Percentiles rank a stretch among this genome's conserved stretches.
These are phyloP conservation scores for Colletotrichum sp. DNA, from an alignment of 2,329 filamentous ascomycete genomes.

Conservation along the genomic window DNA sequence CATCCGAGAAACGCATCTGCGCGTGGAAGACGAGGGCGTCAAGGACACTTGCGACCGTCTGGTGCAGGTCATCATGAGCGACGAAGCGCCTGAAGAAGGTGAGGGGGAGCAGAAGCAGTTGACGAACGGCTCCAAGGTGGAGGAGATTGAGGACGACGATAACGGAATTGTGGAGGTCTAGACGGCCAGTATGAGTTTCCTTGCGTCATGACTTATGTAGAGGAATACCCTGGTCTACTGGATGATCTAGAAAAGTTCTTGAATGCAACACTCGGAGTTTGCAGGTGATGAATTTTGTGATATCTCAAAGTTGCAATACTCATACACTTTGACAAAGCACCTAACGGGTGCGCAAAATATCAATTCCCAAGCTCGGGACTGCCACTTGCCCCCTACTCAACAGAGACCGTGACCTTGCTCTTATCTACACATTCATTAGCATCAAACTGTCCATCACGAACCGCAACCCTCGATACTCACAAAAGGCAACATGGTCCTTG, in stretches of 20 bases:
- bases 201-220: constrained; percentile 15
- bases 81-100: constrained; percentile 66
- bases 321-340: background rate
- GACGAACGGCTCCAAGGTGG: constrained; percentile 47
- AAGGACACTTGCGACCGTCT: constrained; percentile 85
- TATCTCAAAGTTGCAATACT: background rate
- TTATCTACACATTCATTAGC: constrained; percentile 30
- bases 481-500: constrained; percentile 63
- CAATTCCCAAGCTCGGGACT: background rate
- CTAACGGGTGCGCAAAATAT: background rate
- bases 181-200: background rate
- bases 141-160: constrained; percentile 55
- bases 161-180: constrained; percentile 61
- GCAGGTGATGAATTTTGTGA: background rate
- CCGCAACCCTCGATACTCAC: constrained; percentile 40
- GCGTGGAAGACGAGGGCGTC: constrained; percentile 79
- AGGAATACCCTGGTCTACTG: constrained; percentile 19
- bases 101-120: constrained; percentile 35
- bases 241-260: background rate
- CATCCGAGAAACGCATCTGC: constrained; percentile 82
- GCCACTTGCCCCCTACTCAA: background rate
- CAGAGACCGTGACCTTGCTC: constrained; percentile 33
- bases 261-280: background rate
- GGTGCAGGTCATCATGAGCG: constrained; percentile 87
- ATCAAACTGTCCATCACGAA: constrained; percentile 1